These are phyloP conservation scores for Didymella segeticola DNA, from an alignment of 2,329 filamentous ascomycete genomes.

Conservation along the genomic window DNA sequence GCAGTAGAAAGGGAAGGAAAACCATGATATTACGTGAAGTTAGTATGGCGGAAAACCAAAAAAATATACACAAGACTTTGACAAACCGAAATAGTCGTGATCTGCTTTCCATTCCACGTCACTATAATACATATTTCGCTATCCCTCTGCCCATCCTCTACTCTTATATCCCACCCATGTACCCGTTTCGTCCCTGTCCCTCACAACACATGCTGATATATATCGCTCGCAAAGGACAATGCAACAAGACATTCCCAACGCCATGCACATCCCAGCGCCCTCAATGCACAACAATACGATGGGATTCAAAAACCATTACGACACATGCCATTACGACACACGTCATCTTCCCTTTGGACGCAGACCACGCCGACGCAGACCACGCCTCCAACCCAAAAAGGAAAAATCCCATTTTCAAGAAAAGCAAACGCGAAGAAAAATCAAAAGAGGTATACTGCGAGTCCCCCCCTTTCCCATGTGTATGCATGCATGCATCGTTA, in stretches of 20 bases:
- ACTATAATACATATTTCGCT: neutral
- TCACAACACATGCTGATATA: neutral
- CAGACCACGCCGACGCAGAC: too few species aligned
- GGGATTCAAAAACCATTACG: neutral
- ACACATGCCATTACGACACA: neutral
- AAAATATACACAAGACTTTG: too few species aligned
- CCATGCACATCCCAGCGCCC: neutral
- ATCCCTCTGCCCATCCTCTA: neutral
- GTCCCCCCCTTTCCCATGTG: constrained; percentile 8
- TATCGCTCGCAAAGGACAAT: neutral
- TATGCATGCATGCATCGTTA: constrained; percentile 14
- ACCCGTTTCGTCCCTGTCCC: neutral
- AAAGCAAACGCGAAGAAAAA: constrained; percentile 11
- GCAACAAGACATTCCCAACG: neutral
- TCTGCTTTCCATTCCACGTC: neutral
- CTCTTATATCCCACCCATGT: neutral
- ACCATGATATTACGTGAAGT: too few species aligned
- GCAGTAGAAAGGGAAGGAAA: too few species aligned
- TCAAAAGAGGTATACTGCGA: constrained; percentile 18
- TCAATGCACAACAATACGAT: neutral
- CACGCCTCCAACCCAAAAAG: neutral
- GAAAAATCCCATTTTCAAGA: neutral
- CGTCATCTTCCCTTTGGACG: too few species aligned
- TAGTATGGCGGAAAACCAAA: too few species aligned
- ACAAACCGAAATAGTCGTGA: too few species aligned